Percentiles rank a stretch among this genome's conserved stretches.
phyloP scores from a whole-genome alignment of 2,329 filamentous ascomycete species.

The Epichloe sibirici region DNA sequence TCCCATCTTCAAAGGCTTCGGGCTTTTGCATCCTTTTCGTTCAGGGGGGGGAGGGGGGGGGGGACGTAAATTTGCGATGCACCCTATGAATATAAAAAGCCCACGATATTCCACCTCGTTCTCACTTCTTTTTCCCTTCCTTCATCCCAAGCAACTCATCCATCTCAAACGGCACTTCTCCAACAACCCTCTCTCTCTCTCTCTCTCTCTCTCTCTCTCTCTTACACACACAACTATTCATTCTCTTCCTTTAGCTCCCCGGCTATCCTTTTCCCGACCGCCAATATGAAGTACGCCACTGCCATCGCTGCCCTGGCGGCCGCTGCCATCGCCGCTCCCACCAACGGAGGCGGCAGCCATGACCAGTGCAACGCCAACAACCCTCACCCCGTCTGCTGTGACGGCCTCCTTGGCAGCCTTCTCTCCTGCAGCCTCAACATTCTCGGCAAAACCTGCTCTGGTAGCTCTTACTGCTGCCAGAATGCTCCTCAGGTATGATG shows the following conservation, averaged over 20 bases:
- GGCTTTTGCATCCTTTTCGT: too few species aligned
- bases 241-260: background rate
- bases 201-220: background rate
- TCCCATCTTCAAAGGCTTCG: background rate
- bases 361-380: background rate
- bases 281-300: constrained; percentile 5
- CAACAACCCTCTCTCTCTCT: background rate
- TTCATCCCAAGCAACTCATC: background rate
- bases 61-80: too few species aligned
- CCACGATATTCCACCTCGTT: background rate
- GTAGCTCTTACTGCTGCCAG: constrained; percentile 4
- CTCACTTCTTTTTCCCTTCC: background rate
- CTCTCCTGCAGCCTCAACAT: background rate
- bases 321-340: constrained; percentile 1
- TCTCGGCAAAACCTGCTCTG: background rate
- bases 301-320: constrained; percentile 4
- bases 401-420: background rate
- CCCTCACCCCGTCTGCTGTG: constrained; percentile 1
- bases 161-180: background rate
- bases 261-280: background rate
- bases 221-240: background rate
- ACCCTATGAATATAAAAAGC: constrained; percentile 1
- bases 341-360: background rate
- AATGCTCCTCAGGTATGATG: constrained; percentile 1
- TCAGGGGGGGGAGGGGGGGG: too few species aligned